phyloP scores from a whole-genome alignment of 1,139 yeast genomes.

The Debaryomycetaceae sp. region DNA sequence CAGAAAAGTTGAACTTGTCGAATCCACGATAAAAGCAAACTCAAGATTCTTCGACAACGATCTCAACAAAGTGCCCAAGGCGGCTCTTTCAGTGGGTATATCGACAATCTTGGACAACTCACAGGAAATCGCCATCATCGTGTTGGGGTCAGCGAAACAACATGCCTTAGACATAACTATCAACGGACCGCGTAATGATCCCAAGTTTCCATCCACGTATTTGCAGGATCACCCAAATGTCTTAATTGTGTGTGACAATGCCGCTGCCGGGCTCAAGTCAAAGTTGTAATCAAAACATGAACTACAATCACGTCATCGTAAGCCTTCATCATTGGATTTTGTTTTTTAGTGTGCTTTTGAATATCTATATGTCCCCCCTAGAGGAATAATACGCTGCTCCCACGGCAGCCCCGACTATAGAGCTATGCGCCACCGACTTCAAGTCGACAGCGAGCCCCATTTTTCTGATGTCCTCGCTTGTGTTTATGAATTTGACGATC shows the following conservation, averaged over 20 bases:
- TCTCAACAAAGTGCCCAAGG: slow-evolving; percentile 45
- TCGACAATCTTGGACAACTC: slow-evolving; percentile 59
- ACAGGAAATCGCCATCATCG: slow-evolving; percentile 48
- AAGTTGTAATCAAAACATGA: slow-evolving; percentile 23
- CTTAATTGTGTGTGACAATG: slow-evolving; percentile 43
- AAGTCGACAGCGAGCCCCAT: slow-evolving; percentile 32
- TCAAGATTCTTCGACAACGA: slow-evolving; percentile 51
- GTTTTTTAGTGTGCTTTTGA: not conserved
- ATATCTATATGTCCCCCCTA: slow-evolving; percentile 2
- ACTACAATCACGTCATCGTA: not conserved
- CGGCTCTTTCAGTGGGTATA: slow-evolving; percentile 57
- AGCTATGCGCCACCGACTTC: slow-evolving; percentile 37
- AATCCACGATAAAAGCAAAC: slow-evolving; percentile 53
- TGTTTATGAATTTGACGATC: slow-evolving; percentile 28
- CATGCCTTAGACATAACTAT: slow-evolving; percentile 44
- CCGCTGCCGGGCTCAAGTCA: slow-evolving; percentile 35
- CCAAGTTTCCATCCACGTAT: slow-evolving; percentile 42
- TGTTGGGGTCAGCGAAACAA: slow-evolving; percentile 41
- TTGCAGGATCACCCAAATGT: slow-evolving; percentile 45
- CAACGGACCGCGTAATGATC: slow-evolving; percentile 29
- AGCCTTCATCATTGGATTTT: too few species aligned
- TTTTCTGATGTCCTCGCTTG: slow-evolving; percentile 21
- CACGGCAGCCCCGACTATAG: slow-evolving; percentile 46
- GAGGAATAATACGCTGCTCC: slow-evolving; percentile 42
- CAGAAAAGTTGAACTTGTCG: slow-evolving; percentile 46